phyloP scores from a whole-genome alignment of 2,329 filamentous ascomycete species.

The Stromatinia cepivora region DNA sequence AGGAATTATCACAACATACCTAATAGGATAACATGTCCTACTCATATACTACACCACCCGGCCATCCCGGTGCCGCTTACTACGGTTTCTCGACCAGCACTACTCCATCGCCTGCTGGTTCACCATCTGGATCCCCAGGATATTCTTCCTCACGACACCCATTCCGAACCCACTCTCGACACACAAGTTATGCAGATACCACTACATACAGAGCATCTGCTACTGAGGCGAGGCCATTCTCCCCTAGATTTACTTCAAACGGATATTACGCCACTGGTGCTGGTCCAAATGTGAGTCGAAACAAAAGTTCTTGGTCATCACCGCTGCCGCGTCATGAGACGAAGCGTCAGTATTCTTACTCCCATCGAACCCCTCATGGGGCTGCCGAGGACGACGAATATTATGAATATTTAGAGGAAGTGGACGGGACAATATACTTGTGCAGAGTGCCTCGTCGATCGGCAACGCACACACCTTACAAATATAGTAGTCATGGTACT shows the following conservation, averaged over 20 bases:
- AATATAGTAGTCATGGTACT: conserved; percentile 43
- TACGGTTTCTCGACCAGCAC: conserved; percentile 40
- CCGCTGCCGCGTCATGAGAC: conserved; percentile 35
- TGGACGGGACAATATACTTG: conserved; percentile 36
- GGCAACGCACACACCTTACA: conserved; percentile 35
- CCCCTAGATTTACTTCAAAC: conserved; percentile 42
- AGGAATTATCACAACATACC: conserved; percentile 27
- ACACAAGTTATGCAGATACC: conserved; percentile 39
- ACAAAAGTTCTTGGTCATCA: conserved; percentile 41
- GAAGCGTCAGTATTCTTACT: conserved; percentile 40
- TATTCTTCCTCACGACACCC: conserved; percentile 34
- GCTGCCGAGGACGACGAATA: conserved; percentile 43
- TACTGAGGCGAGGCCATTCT: conserved; percentile 36
- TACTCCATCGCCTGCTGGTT: conserved; percentile 40
- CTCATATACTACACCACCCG: conserved; percentile 37
- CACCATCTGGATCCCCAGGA: conserved; percentile 31
- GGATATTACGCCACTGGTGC: conserved; percentile 43
- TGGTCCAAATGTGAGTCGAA: conserved; percentile 44
- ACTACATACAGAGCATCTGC: conserved; percentile 32
- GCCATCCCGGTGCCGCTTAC: conserved; percentile 35
- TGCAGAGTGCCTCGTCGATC: conserved; percentile 26
- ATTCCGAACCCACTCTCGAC: conserved; percentile 39
- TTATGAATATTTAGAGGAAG: conserved; percentile 40
- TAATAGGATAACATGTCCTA: conserved; percentile 41
- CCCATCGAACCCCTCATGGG: conserved; percentile 43